Conservation (phyloP, 257 asterid species). For the Verbascum thapsus region DNA sequence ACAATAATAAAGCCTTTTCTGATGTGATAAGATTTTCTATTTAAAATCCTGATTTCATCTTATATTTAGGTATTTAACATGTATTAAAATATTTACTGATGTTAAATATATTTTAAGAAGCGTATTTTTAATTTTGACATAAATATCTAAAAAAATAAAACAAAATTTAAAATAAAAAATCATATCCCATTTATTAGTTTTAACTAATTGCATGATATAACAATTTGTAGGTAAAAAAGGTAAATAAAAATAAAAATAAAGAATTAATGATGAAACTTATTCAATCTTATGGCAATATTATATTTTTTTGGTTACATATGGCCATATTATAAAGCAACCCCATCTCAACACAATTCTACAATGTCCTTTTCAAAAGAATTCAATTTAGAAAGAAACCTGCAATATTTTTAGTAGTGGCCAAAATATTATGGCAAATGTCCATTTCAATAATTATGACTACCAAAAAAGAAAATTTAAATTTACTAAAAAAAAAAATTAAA, state of each 20-base stretch:
- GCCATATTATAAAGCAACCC: conserved; percentile 27
- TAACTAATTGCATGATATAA: conserved; percentile 3
- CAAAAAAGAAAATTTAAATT: conserved; percentile 23
- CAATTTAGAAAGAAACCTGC: conserved; percentile 25
- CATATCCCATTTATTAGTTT: too few relatives aligned
- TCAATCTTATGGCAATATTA: conserved; percentile 18
- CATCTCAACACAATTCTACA: conserved; percentile 34
- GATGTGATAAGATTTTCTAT: too few relatives aligned
- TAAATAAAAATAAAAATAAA: neutral
- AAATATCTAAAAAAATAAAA: too few relatives aligned
- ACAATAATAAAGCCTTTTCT: conserved; percentile 1
- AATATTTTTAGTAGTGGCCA: conserved; percentile 44
- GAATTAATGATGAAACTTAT: conserved; percentile 24
- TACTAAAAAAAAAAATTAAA: conserved; percentile 29
- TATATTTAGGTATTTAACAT: too few relatives aligned
- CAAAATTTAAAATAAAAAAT: too few relatives aligned
- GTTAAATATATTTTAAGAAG: too few relatives aligned
- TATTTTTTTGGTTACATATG: too few relatives aligned
- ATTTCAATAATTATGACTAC: conserved; percentile 45
- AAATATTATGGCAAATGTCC: conserved; percentile 50
- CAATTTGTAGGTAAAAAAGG: neutral
- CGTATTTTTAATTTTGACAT: too few relatives aligned
- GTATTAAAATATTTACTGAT: too few relatives aligned
- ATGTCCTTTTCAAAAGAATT: conserved; percentile 42
- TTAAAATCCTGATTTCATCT: too few relatives aligned